Percentiles rank a stretch among this genome's conserved stretches.
Conservation (phyloP, 495 filamentous ascomycete species). For the Darksidea phi region DNA sequence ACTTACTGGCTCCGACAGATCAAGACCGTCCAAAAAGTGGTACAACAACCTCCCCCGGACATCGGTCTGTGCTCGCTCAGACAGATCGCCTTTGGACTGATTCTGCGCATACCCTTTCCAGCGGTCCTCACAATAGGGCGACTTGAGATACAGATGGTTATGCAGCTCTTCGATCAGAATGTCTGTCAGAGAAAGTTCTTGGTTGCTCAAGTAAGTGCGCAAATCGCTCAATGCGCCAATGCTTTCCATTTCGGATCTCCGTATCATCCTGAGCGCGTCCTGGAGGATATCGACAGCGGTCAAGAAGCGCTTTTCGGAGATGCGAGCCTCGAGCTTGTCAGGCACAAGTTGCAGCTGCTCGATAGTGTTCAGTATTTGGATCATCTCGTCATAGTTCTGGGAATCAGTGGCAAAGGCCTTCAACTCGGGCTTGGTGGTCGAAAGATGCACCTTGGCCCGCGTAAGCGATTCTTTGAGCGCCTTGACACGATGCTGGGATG, state of each 20-base stretch:
- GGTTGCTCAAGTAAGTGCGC: constrained; percentile 83
- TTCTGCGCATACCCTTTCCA: constrained; percentile 69
- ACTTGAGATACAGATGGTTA: constrained; percentile 95
- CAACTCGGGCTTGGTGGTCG: constrained; percentile 85
- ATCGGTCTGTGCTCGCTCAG: constrained; percentile 25
- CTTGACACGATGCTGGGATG: constrained; percentile 81
- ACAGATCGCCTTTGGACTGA: constrained; percentile 27
- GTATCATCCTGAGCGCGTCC: constrained; percentile 75
- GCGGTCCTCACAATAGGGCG: constrained; percentile 89
- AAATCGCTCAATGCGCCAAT: constrained; percentile 88
- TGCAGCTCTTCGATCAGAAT: constrained; percentile 95
- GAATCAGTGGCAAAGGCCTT: constrained; percentile 82
- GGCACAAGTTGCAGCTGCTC: constrained; percentile 89
- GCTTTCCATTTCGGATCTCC: constrained; percentile 83
- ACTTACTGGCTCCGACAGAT: constrained; percentile 55
- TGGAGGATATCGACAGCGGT: constrained; percentile 89
- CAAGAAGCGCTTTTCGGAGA: constrained; percentile 94
- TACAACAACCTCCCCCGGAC: constrained; percentile 66
- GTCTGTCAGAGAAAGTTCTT: constrained; percentile 84
- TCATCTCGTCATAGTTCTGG: constrained; percentile 85
- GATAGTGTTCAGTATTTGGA: constrained; percentile 78
- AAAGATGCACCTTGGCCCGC: constrained; percentile 76
- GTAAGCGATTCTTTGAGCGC: constrained; percentile 76
- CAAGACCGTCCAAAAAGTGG: constrained; percentile 73
- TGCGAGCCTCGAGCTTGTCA: constrained; percentile 85